Conservation (phyloP, 2,329 filamentous ascomycete species). For the Sporothrix protearum region DNA sequence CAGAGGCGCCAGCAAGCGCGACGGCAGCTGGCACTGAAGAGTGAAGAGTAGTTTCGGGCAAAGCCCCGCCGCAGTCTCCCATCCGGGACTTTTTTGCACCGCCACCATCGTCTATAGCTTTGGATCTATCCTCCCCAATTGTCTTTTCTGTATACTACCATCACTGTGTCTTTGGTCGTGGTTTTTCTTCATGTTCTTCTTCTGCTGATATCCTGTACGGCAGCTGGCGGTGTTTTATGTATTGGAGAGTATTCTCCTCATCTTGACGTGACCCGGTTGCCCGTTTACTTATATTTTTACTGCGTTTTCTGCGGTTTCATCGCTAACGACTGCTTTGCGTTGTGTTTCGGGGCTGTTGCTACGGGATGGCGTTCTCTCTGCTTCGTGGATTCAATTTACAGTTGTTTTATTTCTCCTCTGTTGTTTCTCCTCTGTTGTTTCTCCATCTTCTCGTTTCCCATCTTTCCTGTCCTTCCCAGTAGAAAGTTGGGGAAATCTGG, state of each 20-base stretch:
- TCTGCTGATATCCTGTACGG: slow-evolving; percentile 5
- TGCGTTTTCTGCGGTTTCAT: not conserved
- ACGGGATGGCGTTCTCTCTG: not conserved
- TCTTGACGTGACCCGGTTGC: not conserved
- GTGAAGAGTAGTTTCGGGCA: not conserved
- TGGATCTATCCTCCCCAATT: not conserved
- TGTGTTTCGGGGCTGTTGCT: not conserved
- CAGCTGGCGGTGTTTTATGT: slow-evolving; percentile 8
- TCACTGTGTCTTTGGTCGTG: slow-evolving; percentile 3
- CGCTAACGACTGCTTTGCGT: slow-evolving; percentile 5
- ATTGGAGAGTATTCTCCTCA: not conserved
- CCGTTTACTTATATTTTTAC: not conserved
- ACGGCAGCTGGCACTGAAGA: not conserved
- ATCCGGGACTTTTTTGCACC: not conserved
- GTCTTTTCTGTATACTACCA: slow-evolving; percentile 14
- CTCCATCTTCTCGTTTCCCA: not conserved
- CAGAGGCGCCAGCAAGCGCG: not conserved
- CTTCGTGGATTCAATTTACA: not conserved
- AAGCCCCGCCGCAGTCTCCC: not conserved
- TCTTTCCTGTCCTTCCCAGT: not conserved
- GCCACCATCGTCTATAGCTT: not conserved
- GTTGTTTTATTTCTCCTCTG: not conserved
- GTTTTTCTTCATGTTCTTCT: not conserved
- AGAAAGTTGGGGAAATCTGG: not conserved
- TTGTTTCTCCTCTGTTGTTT: not conserved